Percentiles rank a stretch among this genome's conserved stretches.
Evolutionary conservation across 495 filamentous ascomycete species (phyloP).

Genomic region (Penicillium turbatum): DNA sequence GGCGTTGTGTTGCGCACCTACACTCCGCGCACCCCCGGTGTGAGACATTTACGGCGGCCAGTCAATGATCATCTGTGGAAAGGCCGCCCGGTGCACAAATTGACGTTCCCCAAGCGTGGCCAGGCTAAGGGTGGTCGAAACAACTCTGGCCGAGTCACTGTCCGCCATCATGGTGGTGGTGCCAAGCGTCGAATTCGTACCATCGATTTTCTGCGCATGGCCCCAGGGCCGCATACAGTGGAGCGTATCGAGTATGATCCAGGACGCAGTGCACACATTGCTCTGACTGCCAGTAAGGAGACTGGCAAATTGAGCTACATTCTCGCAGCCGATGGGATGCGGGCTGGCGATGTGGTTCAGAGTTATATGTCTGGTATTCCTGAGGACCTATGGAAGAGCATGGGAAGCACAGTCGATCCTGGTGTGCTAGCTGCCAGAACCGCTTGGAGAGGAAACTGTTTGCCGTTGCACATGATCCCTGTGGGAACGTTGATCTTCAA

Average conservation of each 20-base stretch:
- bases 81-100: conserved; percentile 71
- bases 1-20: conserved; percentile 66
- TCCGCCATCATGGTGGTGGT: conserved; percentile 88
- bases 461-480: conserved; percentile 91
- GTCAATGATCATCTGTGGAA: conserved; percentile 97
- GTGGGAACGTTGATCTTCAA: conserved; percentile 87
- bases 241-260: conserved; percentile 96
- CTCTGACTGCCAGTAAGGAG: conserved; percentile 66
- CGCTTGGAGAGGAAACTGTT: conserved; percentile 88
- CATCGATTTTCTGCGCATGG: conserved; percentile 76
- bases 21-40: conserved; percentile 89
- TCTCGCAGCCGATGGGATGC: conserved; percentile 85
- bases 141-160: conserved; percentile 74
- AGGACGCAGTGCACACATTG: conserved; percentile 88
- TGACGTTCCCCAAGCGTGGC: conserved; percentile 89
- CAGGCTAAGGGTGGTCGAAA: conserved; percentile 91
- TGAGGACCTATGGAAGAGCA: conserved; percentile 71
- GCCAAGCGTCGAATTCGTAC: conserved; percentile 85
- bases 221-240: conserved; percentile 74
- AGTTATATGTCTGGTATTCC: conserved; percentile 89
- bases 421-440: conserved; percentile 94
- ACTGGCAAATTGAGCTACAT: conserved; percentile 67
- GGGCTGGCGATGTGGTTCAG: conserved; percentile 85
- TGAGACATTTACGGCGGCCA: conserved; percentile 84
- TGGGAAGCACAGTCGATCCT: conserved; percentile 88